Percentiles rank a stretch among this genome's conserved stretches.
phyloP scores from a whole-genome alignment of 73 alveolate species.

The Halteria grandinella region DNA sequence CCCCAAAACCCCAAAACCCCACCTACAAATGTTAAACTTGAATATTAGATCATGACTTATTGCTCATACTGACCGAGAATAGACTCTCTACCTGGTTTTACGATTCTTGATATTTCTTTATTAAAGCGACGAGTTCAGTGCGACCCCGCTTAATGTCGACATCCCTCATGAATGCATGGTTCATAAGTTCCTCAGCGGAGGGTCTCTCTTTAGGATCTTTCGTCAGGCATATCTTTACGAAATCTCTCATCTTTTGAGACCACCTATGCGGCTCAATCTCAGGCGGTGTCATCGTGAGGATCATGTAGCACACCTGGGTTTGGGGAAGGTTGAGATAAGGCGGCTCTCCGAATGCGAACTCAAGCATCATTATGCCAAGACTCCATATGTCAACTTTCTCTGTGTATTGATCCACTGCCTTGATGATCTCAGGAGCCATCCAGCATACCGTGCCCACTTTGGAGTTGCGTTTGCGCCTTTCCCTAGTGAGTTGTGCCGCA shows the following conservation, averaged over 20 bases:
- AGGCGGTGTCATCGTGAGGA: constrained; percentile 69
- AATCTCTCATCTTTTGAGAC: constrained; percentile 70
- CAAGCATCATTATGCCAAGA: constrained; percentile 79
- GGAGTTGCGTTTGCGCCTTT: constrained; percentile 79
- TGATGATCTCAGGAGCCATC: constrained; percentile 94
- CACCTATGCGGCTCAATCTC: constrained; percentile 62
- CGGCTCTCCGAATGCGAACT: constrained; percentile 77
- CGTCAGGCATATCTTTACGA: constrained; percentile 64
- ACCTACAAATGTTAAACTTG: no score
- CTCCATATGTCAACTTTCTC: constrained; percentile 86
- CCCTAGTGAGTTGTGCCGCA: constrained; percentile 81
- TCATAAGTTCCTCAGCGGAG: constrained; percentile 51
- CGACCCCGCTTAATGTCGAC: no score
- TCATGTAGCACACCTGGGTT: constrained; percentile 41
- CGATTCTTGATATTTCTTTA: no score
- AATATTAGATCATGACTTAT: no score
- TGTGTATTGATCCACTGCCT: constrained; percentile 62
- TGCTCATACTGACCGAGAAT: no score
- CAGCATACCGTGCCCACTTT: constrained; percentile 89
- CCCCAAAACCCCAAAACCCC: no score
- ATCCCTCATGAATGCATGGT: constrained; percentile 60
- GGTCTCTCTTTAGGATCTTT: constrained; percentile 81
- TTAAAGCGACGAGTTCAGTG: no score
- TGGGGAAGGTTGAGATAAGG: constrained; percentile 70
- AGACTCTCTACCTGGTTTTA: no score